Conservation (phyloP, 352 stramenopile genomes). For the Phytophthora pluvialis region DNA sequence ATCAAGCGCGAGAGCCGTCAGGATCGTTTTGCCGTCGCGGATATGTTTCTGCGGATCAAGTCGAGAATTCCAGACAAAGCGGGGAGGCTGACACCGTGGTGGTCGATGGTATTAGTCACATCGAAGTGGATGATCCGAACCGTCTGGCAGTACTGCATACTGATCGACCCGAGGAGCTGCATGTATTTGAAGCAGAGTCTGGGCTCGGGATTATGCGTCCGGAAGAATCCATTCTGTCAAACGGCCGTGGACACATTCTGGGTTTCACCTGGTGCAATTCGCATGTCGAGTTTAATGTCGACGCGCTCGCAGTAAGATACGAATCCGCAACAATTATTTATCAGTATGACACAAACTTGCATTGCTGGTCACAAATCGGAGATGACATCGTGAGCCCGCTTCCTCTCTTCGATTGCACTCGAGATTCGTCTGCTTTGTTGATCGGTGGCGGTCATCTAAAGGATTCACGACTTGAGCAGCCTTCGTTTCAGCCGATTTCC, state of each 20-base stretch:
- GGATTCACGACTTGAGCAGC: conserved; percentile 16
- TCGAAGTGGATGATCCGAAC: conserved; percentile 89
- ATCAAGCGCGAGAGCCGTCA: conserved; percentile 6
- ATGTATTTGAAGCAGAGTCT: conserved; percentile 84
- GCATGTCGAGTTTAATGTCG: conserved; percentile 87
- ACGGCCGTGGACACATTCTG: conserved; percentile 59
- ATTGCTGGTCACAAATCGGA: conserved; percentile 66
- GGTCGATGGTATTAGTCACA: conserved; percentile 55
- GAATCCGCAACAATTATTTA: conserved; percentile 75
- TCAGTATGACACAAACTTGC: conserved; percentile 71
- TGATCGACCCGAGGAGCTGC: conserved; percentile 51
- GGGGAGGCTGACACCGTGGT: conserved; percentile 3
- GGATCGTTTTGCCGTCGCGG: conserved; percentile 44
- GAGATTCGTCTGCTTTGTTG: conserved; percentile 80
- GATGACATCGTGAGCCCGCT: conserved; percentile 62
- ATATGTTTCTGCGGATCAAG: conserved; percentile 33
- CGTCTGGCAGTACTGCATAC: conserved; percentile 72
- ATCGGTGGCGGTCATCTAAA: conserved; percentile 64
- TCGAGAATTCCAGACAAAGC: conserved; percentile 17
- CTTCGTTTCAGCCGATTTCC: conserved; percentile 36
- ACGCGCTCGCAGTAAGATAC: conserved; percentile 79
- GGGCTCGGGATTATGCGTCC: conserved; percentile 77
- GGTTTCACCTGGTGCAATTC: conserved; percentile 83
- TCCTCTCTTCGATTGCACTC: conserved; percentile 81
- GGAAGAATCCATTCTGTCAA: conserved; percentile 69